Evolutionary conservation across 202 grass and related monocot species (phyloP).

Genomic region (Carex arenaria): DNA sequence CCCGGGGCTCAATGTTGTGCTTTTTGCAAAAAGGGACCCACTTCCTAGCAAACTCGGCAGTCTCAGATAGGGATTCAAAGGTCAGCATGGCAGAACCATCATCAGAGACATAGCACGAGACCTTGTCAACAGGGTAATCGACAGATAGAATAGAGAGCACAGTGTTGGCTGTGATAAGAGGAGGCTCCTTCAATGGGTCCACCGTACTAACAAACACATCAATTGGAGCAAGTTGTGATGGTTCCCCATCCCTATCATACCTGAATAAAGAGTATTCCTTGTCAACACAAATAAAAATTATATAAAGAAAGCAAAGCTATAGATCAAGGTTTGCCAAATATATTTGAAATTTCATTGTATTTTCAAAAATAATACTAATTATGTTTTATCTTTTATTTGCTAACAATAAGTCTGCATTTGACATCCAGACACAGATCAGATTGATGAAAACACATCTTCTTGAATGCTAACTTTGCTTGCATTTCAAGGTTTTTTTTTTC

Average conservation of each 20-base stretch:
- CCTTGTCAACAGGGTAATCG: slow-evolving; percentile 76
- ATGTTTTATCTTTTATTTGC: neutral
- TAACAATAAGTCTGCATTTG: neutral
- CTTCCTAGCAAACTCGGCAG: slow-evolving; percentile 84
- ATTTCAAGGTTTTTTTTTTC: neutral
- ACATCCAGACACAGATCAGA: neutral
- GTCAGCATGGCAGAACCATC: slow-evolving; percentile 96
- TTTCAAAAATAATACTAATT: neutral
- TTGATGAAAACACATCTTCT: neutral
- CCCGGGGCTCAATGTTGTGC: slow-evolving; percentile 85
- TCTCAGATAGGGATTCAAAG: slow-evolving; percentile 87
- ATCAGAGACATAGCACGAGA: slow-evolving; percentile 96
- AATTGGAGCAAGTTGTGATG: slow-evolving; percentile 79
- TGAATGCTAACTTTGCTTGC: neutral
- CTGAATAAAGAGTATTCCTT: slow-evolving; percentile 33
- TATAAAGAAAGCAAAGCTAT: neutral
- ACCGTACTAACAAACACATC: slow-evolving; percentile 99
- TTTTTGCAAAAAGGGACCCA: slow-evolving; percentile 97
- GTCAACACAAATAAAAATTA: slow-evolving; percentile 1
- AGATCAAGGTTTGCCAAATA: neutral
- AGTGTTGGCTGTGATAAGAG: slow-evolving; percentile 91
- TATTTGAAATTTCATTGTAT: neutral
- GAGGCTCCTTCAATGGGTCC: slow-evolving; percentile 70
- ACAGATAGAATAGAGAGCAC: slow-evolving; percentile 93
- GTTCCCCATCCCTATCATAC: slow-evolving; percentile 95